A percentile compares a stretch with the other conserved stretches of the same genome.
These are phyloP conservation scores for Malassezia arunalokei DNA, from an alignment of 1,284 basidiomycete genomes.

Conservation along the genomic window DNA sequence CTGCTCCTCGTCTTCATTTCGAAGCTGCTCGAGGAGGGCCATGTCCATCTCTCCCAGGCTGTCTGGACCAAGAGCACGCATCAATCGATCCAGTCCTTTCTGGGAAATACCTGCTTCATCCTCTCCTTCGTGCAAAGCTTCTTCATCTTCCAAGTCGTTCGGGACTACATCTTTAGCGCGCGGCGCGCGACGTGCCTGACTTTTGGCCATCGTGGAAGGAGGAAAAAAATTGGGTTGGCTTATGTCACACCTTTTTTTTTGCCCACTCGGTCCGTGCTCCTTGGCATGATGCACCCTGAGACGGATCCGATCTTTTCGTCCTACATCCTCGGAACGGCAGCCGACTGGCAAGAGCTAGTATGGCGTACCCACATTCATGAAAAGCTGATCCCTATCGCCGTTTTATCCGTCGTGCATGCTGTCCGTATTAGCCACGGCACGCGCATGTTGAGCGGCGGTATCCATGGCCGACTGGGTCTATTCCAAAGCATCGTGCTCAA, in stretches of 20 bases:
- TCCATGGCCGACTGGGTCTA: slow-evolving; percentile 14
- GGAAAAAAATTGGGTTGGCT: neutral
- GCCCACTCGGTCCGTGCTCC: neutral
- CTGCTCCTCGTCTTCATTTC: slow-evolving; percentile 16
- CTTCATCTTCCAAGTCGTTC: slow-evolving; percentile 8
- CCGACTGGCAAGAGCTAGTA: slow-evolving; percentile 13
- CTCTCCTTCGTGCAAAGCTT: slow-evolving; percentile 30
- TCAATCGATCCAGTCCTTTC: slow-evolving; percentile 34
- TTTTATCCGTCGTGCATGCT: slow-evolving; percentile 21
- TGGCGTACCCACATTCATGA: slow-evolving; percentile 2
- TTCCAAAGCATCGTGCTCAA: slow-evolving; percentile 29
- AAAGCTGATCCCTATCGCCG: slow-evolving; percentile 20
- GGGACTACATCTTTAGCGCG: neutral
- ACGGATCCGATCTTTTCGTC: slow-evolving; percentile 13
- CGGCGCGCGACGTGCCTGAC: neutral
- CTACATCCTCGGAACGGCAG: slow-evolving; percentile 2
- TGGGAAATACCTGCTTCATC: slow-evolving; percentile 33
- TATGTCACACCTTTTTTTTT: too few relatives aligned
- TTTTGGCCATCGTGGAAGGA: neutral
- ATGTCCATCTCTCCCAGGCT: slow-evolving; percentile 34
- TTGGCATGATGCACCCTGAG: neutral
- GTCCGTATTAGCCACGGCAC: slow-evolving; percentile 29
- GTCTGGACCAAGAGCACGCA: slow-evolving; percentile 38
- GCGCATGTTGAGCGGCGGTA: slow-evolving; percentile 22
- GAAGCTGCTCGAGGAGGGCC: slow-evolving; percentile 25